A percentile compares a stretch with the other conserved stretches of the same genome.
Evolutionary conservation across 2,329 filamentous ascomycete species (phyloP).

Genomic region (Colletotrichum camelliae): DNA sequence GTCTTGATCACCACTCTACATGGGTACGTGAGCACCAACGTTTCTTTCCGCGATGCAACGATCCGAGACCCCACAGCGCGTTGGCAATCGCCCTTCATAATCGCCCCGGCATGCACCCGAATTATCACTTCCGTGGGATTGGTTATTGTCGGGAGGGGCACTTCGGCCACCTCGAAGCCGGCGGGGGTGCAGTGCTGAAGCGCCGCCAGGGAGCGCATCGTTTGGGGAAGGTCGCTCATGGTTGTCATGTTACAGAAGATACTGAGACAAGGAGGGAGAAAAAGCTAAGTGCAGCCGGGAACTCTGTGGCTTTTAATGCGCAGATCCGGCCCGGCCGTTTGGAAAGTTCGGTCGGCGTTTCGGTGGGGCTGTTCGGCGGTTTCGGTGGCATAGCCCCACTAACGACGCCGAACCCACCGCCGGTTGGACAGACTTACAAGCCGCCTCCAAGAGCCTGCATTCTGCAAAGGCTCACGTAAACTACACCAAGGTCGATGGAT

Average conservation of each 20-base stretch:
- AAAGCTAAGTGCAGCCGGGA: neutral
- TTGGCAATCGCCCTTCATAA: constrained; percentile 41
- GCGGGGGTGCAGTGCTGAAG: constrained; percentile 42
- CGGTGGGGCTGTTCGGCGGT: neutral
- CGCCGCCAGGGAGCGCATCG: constrained; percentile 50
- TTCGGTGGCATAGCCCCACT: constrained; percentile 1
- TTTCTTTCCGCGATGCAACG: constrained; percentile 16
- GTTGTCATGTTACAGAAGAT: neutral
- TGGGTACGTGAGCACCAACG: neutral
- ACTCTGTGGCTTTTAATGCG: neutral
- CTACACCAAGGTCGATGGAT: neutral
- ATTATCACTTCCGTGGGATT: constrained; percentile 49
- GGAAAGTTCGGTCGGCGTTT: neutral
- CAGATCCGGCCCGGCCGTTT: neutral
- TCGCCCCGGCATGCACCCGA: constrained; percentile 39
- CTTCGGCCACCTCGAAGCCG: constrained; percentile 42
- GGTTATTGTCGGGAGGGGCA: constrained; percentile 50
- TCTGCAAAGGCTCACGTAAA: neutral
- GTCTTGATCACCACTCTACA: fast-evolving
- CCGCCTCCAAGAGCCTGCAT: neutral
- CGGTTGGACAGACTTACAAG: neutral
- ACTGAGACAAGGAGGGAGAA: neutral
- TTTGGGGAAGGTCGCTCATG: constrained; percentile 38
- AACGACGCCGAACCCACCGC: constrained; percentile 4
- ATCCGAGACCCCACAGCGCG: constrained; percentile 26